Conservation (phyloP, 305 asterid genomes). For the Ajuga reptans region DNA sequence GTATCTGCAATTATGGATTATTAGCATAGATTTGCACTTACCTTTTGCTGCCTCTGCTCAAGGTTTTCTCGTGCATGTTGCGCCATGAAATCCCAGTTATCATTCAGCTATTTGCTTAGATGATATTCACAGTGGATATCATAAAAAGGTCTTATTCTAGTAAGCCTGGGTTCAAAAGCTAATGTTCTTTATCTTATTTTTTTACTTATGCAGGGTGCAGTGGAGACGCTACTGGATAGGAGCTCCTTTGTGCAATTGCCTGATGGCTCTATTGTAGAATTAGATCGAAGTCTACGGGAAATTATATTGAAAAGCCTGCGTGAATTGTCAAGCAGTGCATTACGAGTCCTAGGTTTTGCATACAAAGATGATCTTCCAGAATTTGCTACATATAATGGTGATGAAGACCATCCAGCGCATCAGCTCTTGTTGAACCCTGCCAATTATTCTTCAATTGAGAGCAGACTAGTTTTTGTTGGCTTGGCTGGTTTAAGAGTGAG, state of each 20-base stretch:
- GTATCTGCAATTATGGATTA: neutral
- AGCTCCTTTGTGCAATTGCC: slow-evolving; percentile 65
- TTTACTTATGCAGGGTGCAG: slow-evolving; percentile 64
- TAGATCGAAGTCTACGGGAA: slow-evolving; percentile 43
- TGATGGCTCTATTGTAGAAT: slow-evolving; percentile 63
- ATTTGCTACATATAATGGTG: slow-evolving; percentile 69
- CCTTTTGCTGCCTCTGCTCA: neutral
- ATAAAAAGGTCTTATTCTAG: neutral
- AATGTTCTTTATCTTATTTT: neutral
- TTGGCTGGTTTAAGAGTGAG: slow-evolving; percentile 91
- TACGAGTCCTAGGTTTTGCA: slow-evolving; percentile 87
- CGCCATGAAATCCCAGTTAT: neutral
- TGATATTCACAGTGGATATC: neutral
- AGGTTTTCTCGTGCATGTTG: neutral
- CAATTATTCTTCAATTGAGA: slow-evolving; percentile 81
- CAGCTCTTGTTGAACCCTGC: slow-evolving; percentile 70
- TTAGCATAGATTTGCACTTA: neutral
- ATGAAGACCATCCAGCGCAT: slow-evolving; percentile 95
- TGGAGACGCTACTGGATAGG: slow-evolving; percentile 74
- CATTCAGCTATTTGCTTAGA: neutral
- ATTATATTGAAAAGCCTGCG: slow-evolving; percentile 55
- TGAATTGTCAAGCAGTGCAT: slow-evolving; percentile 64
- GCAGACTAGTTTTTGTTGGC: slow-evolving; percentile 73
- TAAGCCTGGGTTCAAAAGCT: neutral
- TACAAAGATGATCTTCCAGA: slow-evolving; percentile 63